Conservation (phyloP, 352 stramenopile genomes). For the Globisporangium heterothallicum region DNA sequence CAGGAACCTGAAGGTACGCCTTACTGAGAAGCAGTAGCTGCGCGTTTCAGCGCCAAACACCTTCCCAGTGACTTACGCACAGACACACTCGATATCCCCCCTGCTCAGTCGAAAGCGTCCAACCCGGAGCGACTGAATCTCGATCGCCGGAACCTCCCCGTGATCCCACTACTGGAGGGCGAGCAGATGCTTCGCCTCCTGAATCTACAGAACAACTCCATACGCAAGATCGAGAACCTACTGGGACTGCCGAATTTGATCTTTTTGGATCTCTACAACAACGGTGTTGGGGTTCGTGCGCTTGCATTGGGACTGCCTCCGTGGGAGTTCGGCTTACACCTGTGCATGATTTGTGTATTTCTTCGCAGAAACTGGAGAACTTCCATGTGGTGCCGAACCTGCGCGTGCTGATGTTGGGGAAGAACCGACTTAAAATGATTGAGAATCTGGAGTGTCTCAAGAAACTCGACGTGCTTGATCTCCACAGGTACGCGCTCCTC, state of each 20-base stretch:
- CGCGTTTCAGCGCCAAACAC: not conserved
- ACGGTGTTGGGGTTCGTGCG: slow-evolving; percentile 67
- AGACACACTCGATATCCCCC: not conserved
- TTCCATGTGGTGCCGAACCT: slow-evolving; percentile 79
- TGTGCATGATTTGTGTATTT: not conserved
- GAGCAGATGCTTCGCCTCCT: slow-evolving; percentile 86
- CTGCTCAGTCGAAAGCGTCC: slow-evolving; percentile 40
- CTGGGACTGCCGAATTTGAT: slow-evolving; percentile 85
- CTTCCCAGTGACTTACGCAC: not conserved
- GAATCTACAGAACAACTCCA: slow-evolving; percentile 91
- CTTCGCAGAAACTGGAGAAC: slow-evolving; percentile 59
- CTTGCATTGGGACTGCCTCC: not conserved
- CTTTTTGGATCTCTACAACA: slow-evolving; percentile 93
- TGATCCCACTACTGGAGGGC: slow-evolving; percentile 84
- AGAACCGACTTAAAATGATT: slow-evolving; percentile 79
- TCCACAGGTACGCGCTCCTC: slow-evolving; percentile 87
- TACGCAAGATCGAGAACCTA: slow-evolving; percentile 82
- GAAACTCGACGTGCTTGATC: slow-evolving; percentile 90
- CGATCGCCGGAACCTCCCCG: slow-evolving; percentile 73
- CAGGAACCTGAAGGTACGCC: slow-evolving; percentile 52
- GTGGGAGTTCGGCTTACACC: not conserved
- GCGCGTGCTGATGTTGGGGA: slow-evolving; percentile 90
- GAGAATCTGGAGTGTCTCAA: slow-evolving; percentile 78
- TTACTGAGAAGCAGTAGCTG: not conserved
- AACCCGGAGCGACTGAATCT: slow-evolving; percentile 88